Evolutionary conservation across 1,139 yeast genomes (phyloP), one percentile per base, ranked within the genome.

Genomic region (Meyerozyma elateridarum): DNA sequence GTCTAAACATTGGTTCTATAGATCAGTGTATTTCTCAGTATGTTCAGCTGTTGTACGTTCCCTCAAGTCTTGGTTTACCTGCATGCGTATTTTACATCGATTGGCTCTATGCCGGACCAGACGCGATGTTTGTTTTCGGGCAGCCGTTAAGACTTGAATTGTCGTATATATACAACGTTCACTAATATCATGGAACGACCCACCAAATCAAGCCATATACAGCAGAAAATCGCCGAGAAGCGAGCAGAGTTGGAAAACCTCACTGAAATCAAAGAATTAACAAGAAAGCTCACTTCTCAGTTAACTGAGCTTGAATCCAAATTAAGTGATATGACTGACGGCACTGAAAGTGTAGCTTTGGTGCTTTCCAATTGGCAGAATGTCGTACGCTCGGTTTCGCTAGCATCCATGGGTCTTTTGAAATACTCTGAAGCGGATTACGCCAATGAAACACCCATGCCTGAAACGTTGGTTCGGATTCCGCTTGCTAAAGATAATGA

Each of bases 311-410:
- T 79, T 18, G 73, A 71, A 15, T 55, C 51, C n/a, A 68, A 72
- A 42, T 49, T 80, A 27, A 68, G 63, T 11, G 61, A 62, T 9
- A 59, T 80, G 58, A 70, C 71, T 12, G 71, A 67, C 24, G 85
- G 85, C 0, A 70, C 87, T 2, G 76, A 70, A 35, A 68, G 77
- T 28, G 77, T 76, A 8, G 71, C 68, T 4, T 51, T 65, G 11
- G 72, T 78, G 4, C 60, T 79, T 45, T 67, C 79, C 7, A 81
- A 79, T 42, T 84, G 94, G 94, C 73, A 76, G 38, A 76, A 73
- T 38, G 81, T 84, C 12, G 64, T 79, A 15, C 65, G 77, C 38
- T 74, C 87, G 1, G 73, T 83, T 0, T 73, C 82, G 8, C 54
- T 84, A 46, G 89, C 93, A 0, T 76, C 88, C 0, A 54, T 77